Evolutionary conservation across 805 yeast species (phyloP).

Genomic region (Metschnikowia continentalis): DNA sequence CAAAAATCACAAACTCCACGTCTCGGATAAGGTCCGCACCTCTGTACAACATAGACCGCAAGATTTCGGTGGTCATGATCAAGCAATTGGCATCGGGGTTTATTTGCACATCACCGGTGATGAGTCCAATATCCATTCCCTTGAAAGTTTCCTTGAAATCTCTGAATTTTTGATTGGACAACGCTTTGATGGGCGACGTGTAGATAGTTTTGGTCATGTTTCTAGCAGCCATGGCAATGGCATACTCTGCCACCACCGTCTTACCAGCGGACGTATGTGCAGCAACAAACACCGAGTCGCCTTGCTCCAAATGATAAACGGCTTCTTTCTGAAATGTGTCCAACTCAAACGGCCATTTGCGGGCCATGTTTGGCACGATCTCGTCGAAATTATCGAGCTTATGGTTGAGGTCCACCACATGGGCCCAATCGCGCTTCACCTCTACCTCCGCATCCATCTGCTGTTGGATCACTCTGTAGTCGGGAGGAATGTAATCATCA

Average conservation of each 20-base stretch:
- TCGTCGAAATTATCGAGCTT: slow-evolving; percentile 80
- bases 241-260: slow-evolving; percentile 97
- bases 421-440: slow-evolving; percentile 80
- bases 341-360: slow-evolving; percentile 90
- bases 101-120: slow-evolving; percentile 97
- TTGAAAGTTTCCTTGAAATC: slow-evolving; percentile 78
- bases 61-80: slow-evolving; percentile 96
- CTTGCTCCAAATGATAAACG: slow-evolving; percentile 91
- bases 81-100: slow-evolving; percentile 94
- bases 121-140: slow-evolving; percentile 84
- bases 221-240: slow-evolving; percentile 92
- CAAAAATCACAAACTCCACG: slow-evolving; percentile 95
- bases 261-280: slow-evolving; percentile 99
- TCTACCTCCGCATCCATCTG: slow-evolving; percentile 23
- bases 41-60: slow-evolving; percentile 90
- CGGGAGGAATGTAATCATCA: slow-evolving; percentile 39
- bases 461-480: slow-evolving; percentile 24
- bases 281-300: slow-evolving; percentile 97
- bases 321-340: slow-evolving; percentile 98
- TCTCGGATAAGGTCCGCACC: slow-evolving; percentile 96
- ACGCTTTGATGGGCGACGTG: slow-evolving; percentile 91
- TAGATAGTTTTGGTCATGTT: slow-evolving; percentile 96
- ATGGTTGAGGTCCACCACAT: slow-evolving; percentile 83
- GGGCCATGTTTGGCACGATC: slow-evolving; percentile 87
- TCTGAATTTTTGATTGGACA: slow-evolving; percentile 85